phyloP scores from a whole-genome alignment of 1,139 yeast genomes.

The Blastobotrys buckinghamii region DNA sequence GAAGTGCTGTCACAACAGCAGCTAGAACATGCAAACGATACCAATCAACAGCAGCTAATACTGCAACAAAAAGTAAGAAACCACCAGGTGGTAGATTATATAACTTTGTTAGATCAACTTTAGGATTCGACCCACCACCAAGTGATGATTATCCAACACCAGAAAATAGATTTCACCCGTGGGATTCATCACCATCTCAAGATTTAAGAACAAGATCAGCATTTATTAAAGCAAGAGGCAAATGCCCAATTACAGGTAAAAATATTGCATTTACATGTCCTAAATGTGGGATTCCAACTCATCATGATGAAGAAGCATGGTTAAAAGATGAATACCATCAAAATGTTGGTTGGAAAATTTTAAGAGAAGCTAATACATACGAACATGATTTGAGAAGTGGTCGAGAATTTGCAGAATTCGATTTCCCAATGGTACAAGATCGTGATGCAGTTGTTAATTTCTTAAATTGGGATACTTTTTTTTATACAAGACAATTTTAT shows the following conservation, averaged over 20 bases:
- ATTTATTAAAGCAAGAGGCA: constrained; percentile 76
- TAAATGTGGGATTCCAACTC: constrained; percentile 91
- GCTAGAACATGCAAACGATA: not conserved
- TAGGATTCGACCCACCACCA: constrained; percentile 58
- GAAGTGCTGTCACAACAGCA: not conserved
- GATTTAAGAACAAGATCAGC: constrained; percentile 91
- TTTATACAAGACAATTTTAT: constrained; percentile 86
- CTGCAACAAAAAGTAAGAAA: not conserved
- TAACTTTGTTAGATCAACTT: constrained; percentile 46
- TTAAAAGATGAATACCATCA: constrained; percentile 72
- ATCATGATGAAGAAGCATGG: constrained; percentile 89
- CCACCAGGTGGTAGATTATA: constrained; percentile 16
- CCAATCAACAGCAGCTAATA: not conserved
- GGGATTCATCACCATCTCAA: constrained; percentile 91
- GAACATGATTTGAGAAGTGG: constrained; percentile 96
- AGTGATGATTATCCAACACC: constrained; percentile 58
- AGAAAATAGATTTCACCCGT: constrained; percentile 65
- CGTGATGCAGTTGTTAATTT: constrained; percentile 73
- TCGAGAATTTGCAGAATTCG: constrained; percentile 89
- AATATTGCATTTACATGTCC: constrained; percentile 88
- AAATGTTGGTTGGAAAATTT: constrained; percentile 55
- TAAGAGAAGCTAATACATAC: constrained; percentile 82
- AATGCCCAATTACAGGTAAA: constrained; percentile 83
- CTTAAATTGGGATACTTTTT: constrained; percentile 84
- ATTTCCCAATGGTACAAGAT: constrained; percentile 79